Evolutionary conservation across 129 eudicot species (phyloP), one percentile per base, ranked within the genome.

Genomic region (Deinandra increscens): DNA sequence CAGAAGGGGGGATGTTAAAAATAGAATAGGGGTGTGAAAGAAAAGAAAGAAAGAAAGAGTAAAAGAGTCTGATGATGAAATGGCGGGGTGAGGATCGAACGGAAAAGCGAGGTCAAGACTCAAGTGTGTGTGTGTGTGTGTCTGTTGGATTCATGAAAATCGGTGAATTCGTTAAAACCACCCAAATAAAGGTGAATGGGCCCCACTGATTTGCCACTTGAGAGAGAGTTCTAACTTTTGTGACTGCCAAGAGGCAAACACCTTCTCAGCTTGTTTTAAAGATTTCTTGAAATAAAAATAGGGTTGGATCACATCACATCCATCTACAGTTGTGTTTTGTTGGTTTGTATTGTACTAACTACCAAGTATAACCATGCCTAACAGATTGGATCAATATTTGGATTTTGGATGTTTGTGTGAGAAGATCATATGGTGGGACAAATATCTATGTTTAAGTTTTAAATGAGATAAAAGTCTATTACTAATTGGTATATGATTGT

Each of bases 161-260:
- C 72, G 78, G 78, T 78, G 61, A 71, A 71, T 78, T 78, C 44
- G 73, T 71, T 78, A 64, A 71, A 77, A 74, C 80, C 70, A 60
- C 51, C 75, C 43, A 68, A 20, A 34, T 60, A 60, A 76, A 68
- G 53, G 56, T 22, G 63, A 22, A 10, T 36, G 49, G 80, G 80
- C 6, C 69, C 75, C 80, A 14, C 22, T 5, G 7, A 29, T 55
- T 63, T 15, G 45, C 74, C 80, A 68, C 75, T 75, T 75, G 69
- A 20, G 37, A 2, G 31, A 26, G 31, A 9, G 46, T 62, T 73
- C 61, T n/a, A 69, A 68, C 79, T 68, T 69, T 76, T 50, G 70
- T 51, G 23, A 51, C 64, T 76, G 43, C 80, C 80, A 76, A 76
- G 80, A 76, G 80, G n/a, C 80, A 76, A 74, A 74, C 73, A 74